phyloP scores from a whole-genome alignment of 2,329 filamentous ascomycete genomes.

The Microcyclospora pomicola region DNA sequence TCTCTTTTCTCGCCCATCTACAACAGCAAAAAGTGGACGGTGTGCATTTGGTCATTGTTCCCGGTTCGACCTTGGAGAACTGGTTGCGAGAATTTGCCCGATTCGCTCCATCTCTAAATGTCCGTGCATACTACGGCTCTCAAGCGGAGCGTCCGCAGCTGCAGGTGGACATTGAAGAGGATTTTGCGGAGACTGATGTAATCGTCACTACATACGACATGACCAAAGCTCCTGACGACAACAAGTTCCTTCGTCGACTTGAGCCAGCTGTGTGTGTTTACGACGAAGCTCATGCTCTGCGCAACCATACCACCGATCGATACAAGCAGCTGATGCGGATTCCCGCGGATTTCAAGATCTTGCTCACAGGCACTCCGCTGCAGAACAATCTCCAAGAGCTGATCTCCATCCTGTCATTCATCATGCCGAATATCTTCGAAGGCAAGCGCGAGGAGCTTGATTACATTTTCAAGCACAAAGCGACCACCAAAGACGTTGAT shows the following conservation, averaged over 20 bases:
- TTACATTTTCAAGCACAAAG: constrained; percentile 82
- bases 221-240: constrained; percentile 45
- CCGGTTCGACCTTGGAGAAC: constrained; percentile 86
- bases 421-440: constrained; percentile 73
- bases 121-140: constrained; percentile 59
- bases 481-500: constrained; percentile 61
- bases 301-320: constrained; percentile 70
- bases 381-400: constrained; percentile 93
- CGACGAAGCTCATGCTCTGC: constrained; percentile 87
- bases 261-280: constrained; percentile 55
- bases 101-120: constrained; percentile 65
- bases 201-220: constrained; percentile 61
- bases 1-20: constrained; percentile 76
- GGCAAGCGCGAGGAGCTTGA: constrained; percentile 65
- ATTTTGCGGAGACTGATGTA: constrained; percentile 52
- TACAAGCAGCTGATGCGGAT: constrained; percentile 71
- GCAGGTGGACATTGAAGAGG: constrained; percentile 51
- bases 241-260: constrained; percentile 46
- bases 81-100: constrained; percentile 83
- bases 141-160: constrained; percentile 55
- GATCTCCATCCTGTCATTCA: constrained; percentile 80
- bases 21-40: constrained; percentile 54
- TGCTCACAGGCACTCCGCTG: constrained; percentile 81
- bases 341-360: constrained; percentile 64
- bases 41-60: constrained; percentile 76